Conservation (phyloP, 2,329 filamentous ascomycete species). For the Apiospora sp. region DNA sequence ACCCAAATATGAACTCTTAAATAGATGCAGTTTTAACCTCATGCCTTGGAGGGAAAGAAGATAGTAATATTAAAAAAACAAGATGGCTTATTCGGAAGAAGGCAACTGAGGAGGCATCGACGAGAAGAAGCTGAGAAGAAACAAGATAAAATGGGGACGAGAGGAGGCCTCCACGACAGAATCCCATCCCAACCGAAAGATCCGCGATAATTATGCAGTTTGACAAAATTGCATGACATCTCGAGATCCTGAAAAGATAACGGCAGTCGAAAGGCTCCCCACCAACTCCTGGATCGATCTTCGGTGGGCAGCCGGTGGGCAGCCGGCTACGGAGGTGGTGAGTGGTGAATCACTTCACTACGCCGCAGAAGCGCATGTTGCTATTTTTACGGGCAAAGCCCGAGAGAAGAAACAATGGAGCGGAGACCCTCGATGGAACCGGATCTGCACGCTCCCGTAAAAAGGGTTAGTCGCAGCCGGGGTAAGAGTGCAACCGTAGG, state of each 20-base stretch:
- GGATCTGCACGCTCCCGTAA: constrained; percentile 10
- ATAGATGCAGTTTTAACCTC: too few species aligned
- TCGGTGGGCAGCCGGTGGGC: background rate
- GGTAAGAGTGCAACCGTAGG: background rate
- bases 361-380: background rate
- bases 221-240: background rate
- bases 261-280: background rate
- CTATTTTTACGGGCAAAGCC: background rate
- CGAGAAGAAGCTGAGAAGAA: background rate
- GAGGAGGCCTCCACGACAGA: background rate
- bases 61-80: too few species aligned
- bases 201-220: background rate
- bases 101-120: background rate
- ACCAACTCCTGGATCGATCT: background rate
- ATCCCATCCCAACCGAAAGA: background rate
- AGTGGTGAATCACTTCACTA: background rate
- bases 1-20: too few species aligned
- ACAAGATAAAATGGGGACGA: background rate
- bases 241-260: background rate
- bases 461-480: constrained; percentile 15
- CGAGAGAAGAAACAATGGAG: background rate
- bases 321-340: background rate
- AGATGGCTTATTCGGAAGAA: background rate
- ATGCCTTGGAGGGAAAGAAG: background rate
- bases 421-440: background rate